Evolutionary conservation across 75 land plant species (phyloP).

Genomic region (Cunninghamia lanceolata): DNA sequence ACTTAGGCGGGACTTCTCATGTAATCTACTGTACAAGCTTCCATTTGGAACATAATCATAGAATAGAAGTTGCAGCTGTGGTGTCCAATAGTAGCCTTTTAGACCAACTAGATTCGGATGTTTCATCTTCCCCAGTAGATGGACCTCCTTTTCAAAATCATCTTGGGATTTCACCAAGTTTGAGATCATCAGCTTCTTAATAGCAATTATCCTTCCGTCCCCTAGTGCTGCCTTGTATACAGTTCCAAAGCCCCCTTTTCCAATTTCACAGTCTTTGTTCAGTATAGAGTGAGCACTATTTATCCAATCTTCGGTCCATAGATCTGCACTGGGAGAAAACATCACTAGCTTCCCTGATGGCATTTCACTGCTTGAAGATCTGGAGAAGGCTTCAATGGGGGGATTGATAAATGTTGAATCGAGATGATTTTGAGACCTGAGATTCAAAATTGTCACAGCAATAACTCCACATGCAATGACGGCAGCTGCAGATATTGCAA

Average conservation of each 20-base stretch:
- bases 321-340: slow-evolving; percentile 41
- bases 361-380: slow-evolving; percentile 23
- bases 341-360: slow-evolving; percentile 71
- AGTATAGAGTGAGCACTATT: slow-evolving; percentile 57
- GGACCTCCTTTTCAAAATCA: slow-evolving; percentile 87
- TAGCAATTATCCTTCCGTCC: slow-evolving; percentile 63
- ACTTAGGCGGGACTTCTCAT: slow-evolving; percentile 31
- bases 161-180: slow-evolving; percentile 63
- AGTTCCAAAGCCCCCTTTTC: slow-evolving; percentile 82
- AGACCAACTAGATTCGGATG: slow-evolving; percentile 76
- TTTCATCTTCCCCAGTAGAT: slow-evolving; percentile 65
- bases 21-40: slow-evolving; percentile 68
- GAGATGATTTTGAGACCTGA: slow-evolving; percentile 52
- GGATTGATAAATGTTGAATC: slow-evolving; percentile 24
- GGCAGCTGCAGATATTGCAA: slow-evolving; percentile 83
- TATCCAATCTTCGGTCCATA: slow-evolving; percentile 43
- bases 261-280: slow-evolving; percentile 81
- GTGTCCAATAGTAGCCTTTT: slow-evolving; percentile 96
- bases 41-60: slow-evolving; percentile 78
- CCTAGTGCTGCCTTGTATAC: slow-evolving; percentile 65
- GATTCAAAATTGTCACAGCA: slow-evolving; percentile 61
- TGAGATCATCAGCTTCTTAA: slow-evolving; percentile 73
- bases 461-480: slow-evolving; percentile 70
- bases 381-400: slow-evolving; percentile 49
- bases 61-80: slow-evolving; percentile 76